Evolutionary conservation across 2,329 filamentous ascomycete genomes (phyloP), one percentile per base, ranked within the genome.

Genomic region (Aspergillus pseudoviridinutans): DNA sequence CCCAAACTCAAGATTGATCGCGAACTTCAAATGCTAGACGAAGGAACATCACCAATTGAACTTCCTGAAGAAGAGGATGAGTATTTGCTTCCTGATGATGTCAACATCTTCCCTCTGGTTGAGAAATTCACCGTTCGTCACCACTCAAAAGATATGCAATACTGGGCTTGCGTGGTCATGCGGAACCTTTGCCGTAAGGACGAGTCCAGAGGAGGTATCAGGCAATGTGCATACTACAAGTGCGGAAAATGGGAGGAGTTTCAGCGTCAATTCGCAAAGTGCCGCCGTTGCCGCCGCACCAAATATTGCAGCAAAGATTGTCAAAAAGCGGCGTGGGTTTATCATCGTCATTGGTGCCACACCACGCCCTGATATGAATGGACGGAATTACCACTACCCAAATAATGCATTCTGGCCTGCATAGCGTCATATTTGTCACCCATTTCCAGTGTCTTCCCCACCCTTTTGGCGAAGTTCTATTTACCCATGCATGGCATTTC

Each of bases 261-360:
- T 73, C 92, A 93, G 42, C 87, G 94, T 60, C 93, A 99, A 72
- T 99, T 99, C 75, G 94, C 94, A 66, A 99, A 99, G 78, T 99
- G 94, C 78, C 88, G 94, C 64, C 88, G 94, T 63, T 99, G 94
- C 78, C 87, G 94, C 66, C 87, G 94, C 64, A 99, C 94, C 61
- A 99, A 99, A 76, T 97, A 97, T 79, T 99, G 94, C 86, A 97
- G 92, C 84, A 99, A 99, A 77, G 94, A 99, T 76, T 99, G 94
- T 77, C 94, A 99, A 78, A 97, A 97, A 81, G 95, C 91, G 67
- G 95, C 94, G 9, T 99, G 94, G 94, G 92, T 94, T 28, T 97
- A 92, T 76, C 94, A 99, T 74, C 87, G 94, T 60, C 95, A 97
- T 78, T 99, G 94, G 94, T 99, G 94, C 74, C 82, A 83, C 66